These are phyloP conservation scores for Citrullus mucosospermus DNA, from an alignment of 306 rosid genomes.

Conservation along the genomic window DNA sequence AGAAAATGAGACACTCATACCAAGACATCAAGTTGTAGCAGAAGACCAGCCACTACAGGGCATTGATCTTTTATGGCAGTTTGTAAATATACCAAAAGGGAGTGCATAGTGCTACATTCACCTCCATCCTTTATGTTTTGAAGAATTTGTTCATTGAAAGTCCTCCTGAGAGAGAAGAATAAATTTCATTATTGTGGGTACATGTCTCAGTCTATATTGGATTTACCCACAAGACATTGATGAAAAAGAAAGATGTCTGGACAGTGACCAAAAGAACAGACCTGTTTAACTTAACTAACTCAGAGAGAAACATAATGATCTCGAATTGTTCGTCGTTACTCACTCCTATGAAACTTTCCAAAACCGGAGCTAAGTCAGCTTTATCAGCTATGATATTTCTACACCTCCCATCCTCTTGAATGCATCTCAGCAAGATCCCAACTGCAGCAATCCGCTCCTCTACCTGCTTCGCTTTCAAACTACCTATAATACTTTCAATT, in stretches of 20 bases:
- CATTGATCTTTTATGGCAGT: constrained; percentile 49
- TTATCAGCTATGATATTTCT: constrained; percentile 61
- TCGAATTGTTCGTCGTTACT: constrained; percentile 47
- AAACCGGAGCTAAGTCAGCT: constrained; percentile 49
- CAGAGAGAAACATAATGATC: constrained; percentile 50
- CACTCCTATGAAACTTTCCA: constrained; percentile 50
- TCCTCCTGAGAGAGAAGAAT: constrained; percentile 43
- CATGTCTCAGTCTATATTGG: background rate
- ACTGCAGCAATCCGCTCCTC: constrained; percentile 75
- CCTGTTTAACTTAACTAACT: constrained; percentile 75
- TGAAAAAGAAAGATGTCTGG: background rate
- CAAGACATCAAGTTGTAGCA: constrained; percentile 96
- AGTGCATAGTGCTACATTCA: constrained; percentile 74
- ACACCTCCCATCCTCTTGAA: constrained; percentile 65
- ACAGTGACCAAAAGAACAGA: constrained; percentile 2
- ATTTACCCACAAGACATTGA: background rate
- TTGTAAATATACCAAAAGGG: constrained; percentile 65
- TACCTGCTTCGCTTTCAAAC: constrained; percentile 49
- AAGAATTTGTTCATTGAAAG: constrained; percentile 61
- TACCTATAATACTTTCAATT: constrained; percentile 30
- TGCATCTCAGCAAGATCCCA: constrained; percentile 61
- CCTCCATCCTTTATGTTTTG: constrained; percentile 77
- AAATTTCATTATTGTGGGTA: background rate
- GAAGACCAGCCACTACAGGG: constrained; percentile 77
- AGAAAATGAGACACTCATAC: constrained; percentile 28